A percentile compares a stretch with the other conserved stretches of the same genome.
Evolutionary conservation across 768 basidiomycete species (phyloP).

Genomic region (Boletus subparvulus): DNA sequence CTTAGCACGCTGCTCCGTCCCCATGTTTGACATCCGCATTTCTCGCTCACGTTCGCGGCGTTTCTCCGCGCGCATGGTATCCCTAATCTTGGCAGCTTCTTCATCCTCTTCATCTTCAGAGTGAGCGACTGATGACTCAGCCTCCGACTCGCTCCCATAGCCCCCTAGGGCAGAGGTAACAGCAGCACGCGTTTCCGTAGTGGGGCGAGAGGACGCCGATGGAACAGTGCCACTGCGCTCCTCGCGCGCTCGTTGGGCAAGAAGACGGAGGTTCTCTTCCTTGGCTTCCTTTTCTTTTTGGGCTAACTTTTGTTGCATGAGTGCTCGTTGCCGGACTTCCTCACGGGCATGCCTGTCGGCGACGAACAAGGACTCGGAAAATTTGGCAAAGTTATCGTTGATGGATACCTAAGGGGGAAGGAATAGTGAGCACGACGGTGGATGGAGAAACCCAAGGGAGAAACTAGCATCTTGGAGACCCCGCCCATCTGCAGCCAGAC

Average conservation of each 20-base stretch:
- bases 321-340: conserved; percentile 91
- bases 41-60: conserved; percentile 92
- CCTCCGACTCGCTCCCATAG: conserved; percentile 80
- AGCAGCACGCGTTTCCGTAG: conserved; percentile 64
- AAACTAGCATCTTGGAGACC: conserved; percentile 91
- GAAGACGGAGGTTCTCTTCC: conserved; percentile 90
- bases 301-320: conserved; percentile 99
- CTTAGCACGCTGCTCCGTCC: conserved; percentile 93
- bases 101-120: conserved; percentile 68
- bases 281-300: conserved; percentile 96
- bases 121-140: conserved; percentile 47
- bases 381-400: conserved; percentile 99
- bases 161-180: conserved; percentile 77
- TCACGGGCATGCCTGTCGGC: conserved; percentile 98
- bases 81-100: conserved; percentile 82
- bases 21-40: conserved; percentile 99
- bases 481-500: conserved; percentile 96
- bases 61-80: conserved; percentile 90
- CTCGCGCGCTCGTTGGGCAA: conserved; percentile 94
- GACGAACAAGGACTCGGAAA: conserved; percentile 93
- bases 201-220: conserved; percentile 58
- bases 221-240: conserved; percentile 80
- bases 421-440: background rate
- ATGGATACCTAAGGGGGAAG: conserved; percentile 76
- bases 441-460: background rate